Conservation (phyloP, 2,329 filamentous ascomycete species). For the Lachnellula willkommii region DNA sequence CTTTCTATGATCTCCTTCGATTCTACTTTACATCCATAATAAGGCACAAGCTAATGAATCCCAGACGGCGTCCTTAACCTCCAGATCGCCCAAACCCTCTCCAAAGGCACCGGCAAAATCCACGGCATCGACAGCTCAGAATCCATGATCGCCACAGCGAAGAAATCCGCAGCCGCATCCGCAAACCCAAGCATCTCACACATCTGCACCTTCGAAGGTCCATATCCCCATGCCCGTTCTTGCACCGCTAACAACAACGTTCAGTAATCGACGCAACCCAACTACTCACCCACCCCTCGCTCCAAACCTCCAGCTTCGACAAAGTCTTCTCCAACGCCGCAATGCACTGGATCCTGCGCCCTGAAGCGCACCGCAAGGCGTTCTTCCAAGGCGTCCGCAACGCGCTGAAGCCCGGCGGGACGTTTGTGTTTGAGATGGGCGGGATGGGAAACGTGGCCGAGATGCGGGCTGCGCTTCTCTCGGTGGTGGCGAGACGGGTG, state of each 20-base stretch:
- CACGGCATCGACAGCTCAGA: conserved; percentile 55
- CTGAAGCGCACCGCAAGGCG: conserved; percentile 34
- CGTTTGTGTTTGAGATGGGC: conserved; percentile 66
- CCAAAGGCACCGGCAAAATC: conserved; percentile 43
- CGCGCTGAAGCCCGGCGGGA: conserved; percentile 50
- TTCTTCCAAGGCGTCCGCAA: conserved; percentile 51
- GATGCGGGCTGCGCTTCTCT: conserved; percentile 52
- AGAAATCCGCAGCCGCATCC: conserved; percentile 29
- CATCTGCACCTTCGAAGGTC: conserved; percentile 27
- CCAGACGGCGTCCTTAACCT: conserved; percentile 55
- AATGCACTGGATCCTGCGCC: conserved; percentile 56
- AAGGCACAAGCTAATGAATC: neutral
- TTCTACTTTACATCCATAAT: neutral
- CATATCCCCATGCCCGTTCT: neutral
- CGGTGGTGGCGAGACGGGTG: conserved; percentile 47
- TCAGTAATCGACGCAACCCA: conserved; percentile 46
- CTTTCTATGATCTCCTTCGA: too few species aligned
- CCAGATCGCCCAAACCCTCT: conserved; percentile 44
- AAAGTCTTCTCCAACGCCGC: conserved; percentile 65
- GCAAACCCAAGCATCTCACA: conserved; percentile 2
- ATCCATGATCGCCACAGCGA: conserved; percentile 52
- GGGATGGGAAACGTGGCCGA: conserved; percentile 64
- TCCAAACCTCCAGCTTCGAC: conserved; percentile 36
- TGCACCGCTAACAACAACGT: neutral
- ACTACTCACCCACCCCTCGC: conserved; percentile 32